A percentile compares a stretch with the other conserved stretches of the same genome.
Conservation (phyloP, 1,284 basidiomycete species). For the Ceratobasidium sp. region DNA sequence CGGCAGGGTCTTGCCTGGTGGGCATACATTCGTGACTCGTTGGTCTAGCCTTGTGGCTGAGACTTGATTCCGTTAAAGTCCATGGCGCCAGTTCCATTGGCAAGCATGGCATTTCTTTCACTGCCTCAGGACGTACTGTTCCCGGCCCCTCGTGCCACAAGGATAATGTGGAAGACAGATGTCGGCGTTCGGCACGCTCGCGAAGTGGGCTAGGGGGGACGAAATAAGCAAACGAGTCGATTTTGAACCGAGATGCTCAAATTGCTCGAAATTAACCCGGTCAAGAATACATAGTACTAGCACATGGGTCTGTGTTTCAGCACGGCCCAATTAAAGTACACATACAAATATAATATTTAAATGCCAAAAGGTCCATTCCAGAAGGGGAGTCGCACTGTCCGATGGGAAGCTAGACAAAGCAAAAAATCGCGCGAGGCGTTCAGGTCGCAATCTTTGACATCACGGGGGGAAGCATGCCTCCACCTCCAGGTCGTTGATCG, state of each 20-base stretch:
- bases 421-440: neutral
- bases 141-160: too few species aligned
- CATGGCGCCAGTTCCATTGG: too few species aligned
- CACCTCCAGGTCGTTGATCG: constrained; percentile 18
- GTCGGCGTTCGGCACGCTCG: neutral
- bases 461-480: constrained; percentile 1
- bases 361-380: constrained; percentile 1
- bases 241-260: neutral
- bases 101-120: too few species aligned
- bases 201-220: neutral
- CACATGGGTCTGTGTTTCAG: constrained; percentile 18
- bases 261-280: too few species aligned
- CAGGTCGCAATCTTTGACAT: constrained; percentile 27
- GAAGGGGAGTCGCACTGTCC: neutral
- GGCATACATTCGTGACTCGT: neutral
- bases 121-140: too few species aligned
- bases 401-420: neutral
- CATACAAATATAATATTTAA: constrained; percentile 44
- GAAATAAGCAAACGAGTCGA: neutral
- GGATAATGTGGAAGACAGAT: too few species aligned
- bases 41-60: neutral
- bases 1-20: too few species aligned
- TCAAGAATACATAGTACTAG: neutral
- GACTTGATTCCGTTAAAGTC: too few species aligned
- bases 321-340: constrained; percentile 9